Evolutionary conservation across 75 land plant species (phyloP), one percentile per base, ranked within the genome.

Genomic region (Pseudotsuga menziesii): DNA sequence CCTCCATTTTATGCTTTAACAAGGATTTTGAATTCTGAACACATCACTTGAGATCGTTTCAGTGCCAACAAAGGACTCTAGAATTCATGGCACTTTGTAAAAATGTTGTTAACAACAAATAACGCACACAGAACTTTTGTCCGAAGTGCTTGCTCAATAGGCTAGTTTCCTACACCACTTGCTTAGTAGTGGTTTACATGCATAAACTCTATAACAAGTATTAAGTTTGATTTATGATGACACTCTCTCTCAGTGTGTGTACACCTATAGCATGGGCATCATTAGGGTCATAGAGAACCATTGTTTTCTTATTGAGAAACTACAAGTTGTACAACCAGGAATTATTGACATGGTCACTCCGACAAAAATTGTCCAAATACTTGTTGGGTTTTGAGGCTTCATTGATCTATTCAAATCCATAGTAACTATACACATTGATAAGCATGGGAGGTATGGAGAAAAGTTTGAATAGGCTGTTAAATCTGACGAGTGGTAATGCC

Each of bases 51-150:
- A 29, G 32, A 29, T 57, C 55, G n/a, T 59, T 77, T 74, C 76
- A 94, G 97, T 94, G 94, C 77, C 94, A 94, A 5, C 97, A 94
- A 73, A 94, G 87, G 63, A 92, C 87, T 1, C 63, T 58, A 82
- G 89, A 85, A 19, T 78, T 85, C 56, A 48, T 78, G 32, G 94
- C 91, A 1, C 11, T 75, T 1, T 94, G 97, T 81, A 88, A 76
- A 78, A 78, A 76, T 74, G 8, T 78, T 78, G 63, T 59, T 26
- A 63, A 67, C 25, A 27, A 59, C 55, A 91, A 83, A 60, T 71
- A 64, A 1, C 92, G 97, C 71, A 52, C 81, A 1, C 77, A 82
- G 22, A 82, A 77, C 23, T 85, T 77, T 74, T 94, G 98, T 78
- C 79, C 74, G 63, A 92, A 83, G 72, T 94, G 98, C 81, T 85